Conservation (phyloP, 257 asterid species). For the Dorcoceras hygrometricum region DNA sequence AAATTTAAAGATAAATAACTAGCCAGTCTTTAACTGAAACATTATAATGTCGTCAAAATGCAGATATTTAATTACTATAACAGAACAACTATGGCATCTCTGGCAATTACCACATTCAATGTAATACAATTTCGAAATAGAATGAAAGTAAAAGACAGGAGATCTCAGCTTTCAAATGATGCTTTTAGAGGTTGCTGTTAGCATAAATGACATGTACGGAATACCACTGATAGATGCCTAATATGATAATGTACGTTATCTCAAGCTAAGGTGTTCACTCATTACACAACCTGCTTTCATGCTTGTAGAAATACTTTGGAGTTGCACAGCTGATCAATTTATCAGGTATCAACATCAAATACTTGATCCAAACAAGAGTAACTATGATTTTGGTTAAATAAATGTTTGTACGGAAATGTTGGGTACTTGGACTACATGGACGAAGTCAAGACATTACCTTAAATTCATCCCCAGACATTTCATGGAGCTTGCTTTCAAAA, state of each 20-base stretch:
- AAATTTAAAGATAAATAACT: background rate
- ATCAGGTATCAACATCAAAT: background rate
- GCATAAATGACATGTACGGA: background rate
- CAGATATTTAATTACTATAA: too few relatives aligned
- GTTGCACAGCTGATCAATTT: background rate
- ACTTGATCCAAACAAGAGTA: background rate
- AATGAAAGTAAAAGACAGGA: background rate
- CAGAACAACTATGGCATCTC: background rate
- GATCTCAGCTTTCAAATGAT: background rate
- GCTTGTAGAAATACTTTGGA: background rate
- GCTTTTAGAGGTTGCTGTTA: background rate
- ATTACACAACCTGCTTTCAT: background rate
- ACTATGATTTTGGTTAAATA: background rate
- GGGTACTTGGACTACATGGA: slow-evolving; percentile 1
- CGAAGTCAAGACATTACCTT: slow-evolving; percentile 46
- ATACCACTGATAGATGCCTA: background rate
- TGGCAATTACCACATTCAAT: background rate
- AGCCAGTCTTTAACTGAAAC: too few relatives aligned
- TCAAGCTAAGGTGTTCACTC: background rate
- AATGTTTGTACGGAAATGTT: background rate
- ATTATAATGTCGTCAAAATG: background rate
- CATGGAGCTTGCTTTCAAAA: slow-evolving; percentile 82
- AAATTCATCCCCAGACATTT: slow-evolving; percentile 79
- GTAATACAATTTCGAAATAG: background rate
- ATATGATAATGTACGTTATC: background rate